Conservation (phyloP, 768 basidiomycete species). For the Tricholoma sp. region DNA sequence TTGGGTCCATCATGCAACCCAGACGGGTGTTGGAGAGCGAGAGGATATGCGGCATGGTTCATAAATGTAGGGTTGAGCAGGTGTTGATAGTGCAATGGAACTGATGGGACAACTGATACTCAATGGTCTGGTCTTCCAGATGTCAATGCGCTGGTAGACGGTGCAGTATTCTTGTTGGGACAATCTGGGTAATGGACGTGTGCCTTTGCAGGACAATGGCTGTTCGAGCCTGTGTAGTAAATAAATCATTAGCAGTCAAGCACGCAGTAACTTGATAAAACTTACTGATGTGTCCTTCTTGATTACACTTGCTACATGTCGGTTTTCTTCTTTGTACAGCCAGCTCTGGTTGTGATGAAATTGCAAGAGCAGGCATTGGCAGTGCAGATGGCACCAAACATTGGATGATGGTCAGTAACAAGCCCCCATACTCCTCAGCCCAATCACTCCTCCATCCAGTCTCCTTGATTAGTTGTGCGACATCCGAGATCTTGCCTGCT, state of each 20-base stretch:
- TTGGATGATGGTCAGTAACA: background rate
- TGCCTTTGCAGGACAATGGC: background rate
- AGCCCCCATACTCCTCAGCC: constrained; percentile 2
- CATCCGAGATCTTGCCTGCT: background rate
- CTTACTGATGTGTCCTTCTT: background rate
- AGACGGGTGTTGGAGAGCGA: too few relatives aligned
- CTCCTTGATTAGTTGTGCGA: background rate
- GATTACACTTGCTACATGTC: background rate
- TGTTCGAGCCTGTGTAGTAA: background rate
- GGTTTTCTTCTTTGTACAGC: background rate
- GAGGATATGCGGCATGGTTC: too few relatives aligned
- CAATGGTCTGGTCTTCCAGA: background rate
- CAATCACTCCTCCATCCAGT: constrained; percentile 2
- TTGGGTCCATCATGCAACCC: too few relatives aligned
- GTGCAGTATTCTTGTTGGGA: background rate
- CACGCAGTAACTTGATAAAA: background rate
- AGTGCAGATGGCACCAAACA: background rate
- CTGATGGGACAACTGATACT: background rate
- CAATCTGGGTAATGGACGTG: background rate
- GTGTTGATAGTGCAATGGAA: too few relatives aligned
- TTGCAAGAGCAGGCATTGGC: background rate
- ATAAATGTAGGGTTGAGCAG: too few relatives aligned
- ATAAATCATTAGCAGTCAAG: background rate
- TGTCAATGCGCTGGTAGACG: background rate
- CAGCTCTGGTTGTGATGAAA: background rate